Evolutionary conservation across 257 asterid species (phyloP).

Genomic region (Solanum infundibuliforme): DNA sequence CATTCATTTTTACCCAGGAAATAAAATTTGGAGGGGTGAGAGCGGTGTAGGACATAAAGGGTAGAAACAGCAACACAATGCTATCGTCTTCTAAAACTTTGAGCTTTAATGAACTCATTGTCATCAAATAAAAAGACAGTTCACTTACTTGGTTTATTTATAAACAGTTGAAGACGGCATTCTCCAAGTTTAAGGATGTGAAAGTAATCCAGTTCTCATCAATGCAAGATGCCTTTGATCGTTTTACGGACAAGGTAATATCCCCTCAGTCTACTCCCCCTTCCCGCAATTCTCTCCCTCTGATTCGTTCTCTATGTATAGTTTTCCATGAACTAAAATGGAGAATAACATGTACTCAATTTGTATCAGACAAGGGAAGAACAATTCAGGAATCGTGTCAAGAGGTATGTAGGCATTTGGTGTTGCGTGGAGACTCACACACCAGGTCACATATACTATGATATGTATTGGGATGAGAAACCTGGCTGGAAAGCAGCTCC

Average conservation of each 20-base stretch:
- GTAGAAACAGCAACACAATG: not conserved
- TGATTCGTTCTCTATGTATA: not conserved
- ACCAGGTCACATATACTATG: conserved; percentile 87
- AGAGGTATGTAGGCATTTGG: conserved; percentile 84
- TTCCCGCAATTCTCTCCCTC: not conserved
- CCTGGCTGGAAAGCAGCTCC: conserved; percentile 83
- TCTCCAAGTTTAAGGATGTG: conserved; percentile 66
- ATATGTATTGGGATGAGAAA: conserved; percentile 95
- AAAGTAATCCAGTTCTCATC: conserved; percentile 88
- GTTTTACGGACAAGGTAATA: conserved; percentile 82
- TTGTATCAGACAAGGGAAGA: conserved; percentile 58
- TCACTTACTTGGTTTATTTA: conserved; percentile 7
- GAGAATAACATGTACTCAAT: not conserved
- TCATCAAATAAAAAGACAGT: not conserved
- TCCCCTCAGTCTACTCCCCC: not conserved
- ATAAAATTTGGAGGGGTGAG: not conserved
- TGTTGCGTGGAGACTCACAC: conserved; percentile 65
- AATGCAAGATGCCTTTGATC: conserved; percentile 79
- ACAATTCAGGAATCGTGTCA: conserved; percentile 72
- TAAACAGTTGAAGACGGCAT: conserved; percentile 60
- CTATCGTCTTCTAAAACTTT: not conserved
- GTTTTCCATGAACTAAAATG: not conserved
- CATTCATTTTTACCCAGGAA: not conserved
- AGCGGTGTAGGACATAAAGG: not conserved
- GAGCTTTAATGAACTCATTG: not conserved